These are phyloP conservation scores for Aplosporella prunicola DNA, from an alignment of 2,329 filamentous ascomycete genomes.

Conservation along the genomic window DNA sequence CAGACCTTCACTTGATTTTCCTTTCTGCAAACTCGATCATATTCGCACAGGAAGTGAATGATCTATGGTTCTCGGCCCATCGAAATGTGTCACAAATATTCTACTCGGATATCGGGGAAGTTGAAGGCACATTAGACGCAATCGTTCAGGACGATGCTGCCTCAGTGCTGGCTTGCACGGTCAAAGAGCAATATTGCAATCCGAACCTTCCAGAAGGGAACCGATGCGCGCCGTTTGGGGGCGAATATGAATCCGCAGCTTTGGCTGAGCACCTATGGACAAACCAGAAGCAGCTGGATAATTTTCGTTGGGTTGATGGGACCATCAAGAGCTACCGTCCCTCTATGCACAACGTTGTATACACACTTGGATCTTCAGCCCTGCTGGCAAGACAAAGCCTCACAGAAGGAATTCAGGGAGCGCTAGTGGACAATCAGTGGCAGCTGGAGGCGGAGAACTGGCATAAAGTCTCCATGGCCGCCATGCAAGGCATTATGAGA, in stretches of 20 bases:
- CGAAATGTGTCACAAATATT: neutral
- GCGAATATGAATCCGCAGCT: neutral
- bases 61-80: constrained; percentile 24
- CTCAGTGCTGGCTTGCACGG: constrained; percentile 8
- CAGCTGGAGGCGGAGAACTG: constrained; percentile 12
- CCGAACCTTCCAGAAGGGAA: neutral
- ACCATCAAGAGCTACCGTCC: neutral
- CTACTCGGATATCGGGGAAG: neutral
- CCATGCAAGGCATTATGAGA: constrained; percentile 10
- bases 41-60: constrained; percentile 19
- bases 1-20: constrained; percentile 24
- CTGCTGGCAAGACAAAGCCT: constrained; percentile 7
- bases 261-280: neutral
- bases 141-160: constrained; percentile 3
- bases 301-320: neutral
- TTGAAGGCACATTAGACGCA: neutral
- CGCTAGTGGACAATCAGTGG: constrained; percentile 12
- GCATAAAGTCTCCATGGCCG: constrained; percentile 7
- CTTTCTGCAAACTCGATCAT: constrained; percentile 19
- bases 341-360: neutral
- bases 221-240: neutral
- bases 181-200: constrained; percentile 8
- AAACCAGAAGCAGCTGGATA: neutral
- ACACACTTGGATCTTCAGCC: neutral
- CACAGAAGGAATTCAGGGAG: neutral